Evolutionary conservation across 495 filamentous ascomycete species (phyloP).

Genomic region (Lophium mytilinum): DNA sequence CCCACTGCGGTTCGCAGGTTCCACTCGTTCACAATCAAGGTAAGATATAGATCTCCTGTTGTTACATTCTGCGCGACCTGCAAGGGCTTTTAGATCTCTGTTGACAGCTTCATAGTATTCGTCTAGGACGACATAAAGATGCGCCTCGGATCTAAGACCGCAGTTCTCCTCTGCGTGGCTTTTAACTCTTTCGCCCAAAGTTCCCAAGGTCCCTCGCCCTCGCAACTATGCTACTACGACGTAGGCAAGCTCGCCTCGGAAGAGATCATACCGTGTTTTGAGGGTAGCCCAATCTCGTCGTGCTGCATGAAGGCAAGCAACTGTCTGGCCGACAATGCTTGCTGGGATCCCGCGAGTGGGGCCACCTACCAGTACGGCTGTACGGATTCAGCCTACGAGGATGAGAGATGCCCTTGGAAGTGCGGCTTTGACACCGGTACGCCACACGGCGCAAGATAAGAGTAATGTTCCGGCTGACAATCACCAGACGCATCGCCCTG

Average conservation of each 20-base stretch:
- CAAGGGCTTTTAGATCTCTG: neutral
- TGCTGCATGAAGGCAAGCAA: conserved; percentile 16
- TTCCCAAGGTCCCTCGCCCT: neutral
- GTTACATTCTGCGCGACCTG: neutral
- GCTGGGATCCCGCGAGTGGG: conserved; percentile 8
- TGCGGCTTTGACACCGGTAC: conserved; percentile 5
- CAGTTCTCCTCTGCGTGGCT: neutral
- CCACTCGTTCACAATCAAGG: too few species aligned
- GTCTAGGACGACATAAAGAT: neutral
- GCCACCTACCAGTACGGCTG: conserved; percentile 17
- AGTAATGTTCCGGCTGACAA: too few species aligned
- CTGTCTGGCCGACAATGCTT: conserved; percentile 8
- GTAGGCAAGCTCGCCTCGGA: conserved; percentile 3
- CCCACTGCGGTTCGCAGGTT: too few species aligned
- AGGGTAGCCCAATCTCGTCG: neutral
- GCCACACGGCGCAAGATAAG: too few species aligned
- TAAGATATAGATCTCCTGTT: neutral
- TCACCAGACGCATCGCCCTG: too few species aligned
- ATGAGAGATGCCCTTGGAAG: conserved; percentile 12
- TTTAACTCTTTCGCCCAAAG: neutral
- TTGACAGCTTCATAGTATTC: neutral
- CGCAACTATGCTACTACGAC: conserved; percentile 13
- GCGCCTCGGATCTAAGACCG: neutral
- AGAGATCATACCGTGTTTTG: conserved; percentile 16
- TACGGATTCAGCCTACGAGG: conserved; percentile 6